Evolutionary conservation across 2,329 filamentous ascomycete genomes (phyloP).

Genomic region (Phyllosticta capitalensis): DNA sequence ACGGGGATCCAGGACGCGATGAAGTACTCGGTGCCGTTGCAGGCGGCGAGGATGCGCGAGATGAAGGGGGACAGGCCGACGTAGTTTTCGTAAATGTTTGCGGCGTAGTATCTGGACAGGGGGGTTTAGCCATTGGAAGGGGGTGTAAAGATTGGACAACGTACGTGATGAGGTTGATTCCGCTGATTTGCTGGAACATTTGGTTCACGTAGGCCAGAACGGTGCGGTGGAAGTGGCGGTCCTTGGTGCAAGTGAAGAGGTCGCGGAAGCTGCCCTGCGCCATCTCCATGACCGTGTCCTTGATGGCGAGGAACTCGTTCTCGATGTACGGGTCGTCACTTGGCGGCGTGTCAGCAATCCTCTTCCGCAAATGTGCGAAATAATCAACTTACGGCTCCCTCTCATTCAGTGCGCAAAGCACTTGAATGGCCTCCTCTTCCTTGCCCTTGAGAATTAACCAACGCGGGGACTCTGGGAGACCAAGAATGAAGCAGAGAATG

Average conservation of each 20-base stretch:
- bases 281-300: constrained; percentile 30
- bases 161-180: constrained; percentile 23
- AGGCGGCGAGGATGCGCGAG: constrained; percentile 29
- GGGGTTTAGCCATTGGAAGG: background rate
- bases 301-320: constrained; percentile 26
- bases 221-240: constrained; percentile 48
- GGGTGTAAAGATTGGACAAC: background rate
- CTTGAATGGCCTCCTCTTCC: constrained; percentile 36
- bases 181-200: constrained; percentile 41
- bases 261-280: constrained; percentile 43
- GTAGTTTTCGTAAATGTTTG: constrained; percentile 33
- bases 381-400: background rate
- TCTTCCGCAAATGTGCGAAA: constrained; percentile 9
- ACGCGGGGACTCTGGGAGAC: constrained; percentile 48
- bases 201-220: constrained; percentile 49
- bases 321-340: constrained; percentile 30
- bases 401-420: constrained; percentile 25
- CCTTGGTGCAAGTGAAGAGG: constrained; percentile 49
- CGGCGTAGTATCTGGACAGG: constrained; percentile 33
- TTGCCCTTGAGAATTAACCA: constrained; percentile 49
- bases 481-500: constrained; percentile 39
- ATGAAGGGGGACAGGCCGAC: constrained; percentile 28
- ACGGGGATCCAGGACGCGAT: constrained; percentile 34
- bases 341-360: background rate
- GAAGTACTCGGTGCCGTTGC: constrained; percentile 33